Conservation (phyloP, 805 yeast genomes). For the Yarrowia sp. region DNA sequence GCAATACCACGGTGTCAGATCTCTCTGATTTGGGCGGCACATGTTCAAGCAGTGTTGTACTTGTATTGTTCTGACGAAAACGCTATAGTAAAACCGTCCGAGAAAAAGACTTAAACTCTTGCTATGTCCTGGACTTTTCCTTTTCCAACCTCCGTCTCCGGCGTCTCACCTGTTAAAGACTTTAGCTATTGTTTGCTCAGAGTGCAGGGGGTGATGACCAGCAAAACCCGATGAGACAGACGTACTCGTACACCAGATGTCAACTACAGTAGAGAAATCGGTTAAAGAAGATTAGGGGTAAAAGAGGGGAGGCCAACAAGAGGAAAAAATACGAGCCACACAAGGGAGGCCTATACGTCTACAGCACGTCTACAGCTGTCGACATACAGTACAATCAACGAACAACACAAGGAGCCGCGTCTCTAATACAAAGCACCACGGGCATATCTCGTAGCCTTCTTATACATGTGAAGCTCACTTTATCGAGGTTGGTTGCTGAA, state of each 20-base stretch:
- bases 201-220: constrained; percentile 8
- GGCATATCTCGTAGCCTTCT: not conserved
- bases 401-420: too few species aligned
- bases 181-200: not conserved
- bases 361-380: too few species aligned
- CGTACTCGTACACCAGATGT: not conserved
- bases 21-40: too few species aligned
- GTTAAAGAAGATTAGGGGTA: not conserved
- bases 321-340: not conserved
- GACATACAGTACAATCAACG: not conserved
- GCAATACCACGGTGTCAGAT: too few species aligned
- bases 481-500: not conserved
- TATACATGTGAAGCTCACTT: not conserved
- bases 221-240: constrained; percentile 2
- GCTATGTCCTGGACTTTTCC: not conserved
- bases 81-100: not conserved
- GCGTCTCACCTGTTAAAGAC: not conserved
- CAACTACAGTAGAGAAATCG: not conserved
- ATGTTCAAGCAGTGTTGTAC: too few species aligned
- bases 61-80: too few species aligned
- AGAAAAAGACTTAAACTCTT: not conserved
- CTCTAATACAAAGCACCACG: too few species aligned
- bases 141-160: not conserved
- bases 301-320: not conserved
- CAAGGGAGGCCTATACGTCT: not conserved